These are phyloP conservation scores for Starmerella tilneyi DNA, from an alignment of 805 yeast genomes.

Conservation along the genomic window DNA sequence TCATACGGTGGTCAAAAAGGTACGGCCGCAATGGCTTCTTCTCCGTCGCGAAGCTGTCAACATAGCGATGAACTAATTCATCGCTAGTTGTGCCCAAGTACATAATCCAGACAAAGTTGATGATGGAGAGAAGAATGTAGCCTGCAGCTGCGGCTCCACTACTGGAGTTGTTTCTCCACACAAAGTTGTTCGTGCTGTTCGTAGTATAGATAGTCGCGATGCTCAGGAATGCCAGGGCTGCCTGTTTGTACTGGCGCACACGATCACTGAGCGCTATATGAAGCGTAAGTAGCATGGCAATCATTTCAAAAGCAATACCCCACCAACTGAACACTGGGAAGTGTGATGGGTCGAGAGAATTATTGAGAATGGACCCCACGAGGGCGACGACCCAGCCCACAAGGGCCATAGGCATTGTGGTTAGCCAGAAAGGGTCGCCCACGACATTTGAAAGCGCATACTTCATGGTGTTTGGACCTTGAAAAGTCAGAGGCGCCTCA, in stretches of 20 bases:
- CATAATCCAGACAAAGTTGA: constrained; percentile 74
- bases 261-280: constrained; percentile 49
- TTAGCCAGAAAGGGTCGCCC: constrained; percentile 80
- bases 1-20: background rate
- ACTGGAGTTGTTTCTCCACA: constrained; percentile 56
- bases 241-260: constrained; percentile 54
- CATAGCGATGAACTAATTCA: constrained; percentile 73
- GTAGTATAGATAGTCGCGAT: constrained; percentile 77
- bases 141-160: constrained; percentile 89
- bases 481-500: no score
- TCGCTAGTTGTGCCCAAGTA: constrained; percentile 86
- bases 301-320: constrained; percentile 75
- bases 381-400: constrained; percentile 82
- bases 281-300: constrained; percentile 45
- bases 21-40: constrained; percentile 10
- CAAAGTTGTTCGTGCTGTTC: constrained; percentile 68
- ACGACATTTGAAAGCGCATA: constrained; percentile 38
- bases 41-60: constrained; percentile 61
- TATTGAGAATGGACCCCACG: constrained; percentile 68
- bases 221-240: constrained; percentile 46
- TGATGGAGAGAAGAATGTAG: constrained; percentile 66
- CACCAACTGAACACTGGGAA: constrained; percentile 93
- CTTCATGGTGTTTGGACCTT: background rate
- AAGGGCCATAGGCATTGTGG: constrained; percentile 62
- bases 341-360: constrained; percentile 28